phyloP scores from a whole-genome alignment of 2,329 filamentous ascomycete species.

The Aspergillus puulaauensis region DNA sequence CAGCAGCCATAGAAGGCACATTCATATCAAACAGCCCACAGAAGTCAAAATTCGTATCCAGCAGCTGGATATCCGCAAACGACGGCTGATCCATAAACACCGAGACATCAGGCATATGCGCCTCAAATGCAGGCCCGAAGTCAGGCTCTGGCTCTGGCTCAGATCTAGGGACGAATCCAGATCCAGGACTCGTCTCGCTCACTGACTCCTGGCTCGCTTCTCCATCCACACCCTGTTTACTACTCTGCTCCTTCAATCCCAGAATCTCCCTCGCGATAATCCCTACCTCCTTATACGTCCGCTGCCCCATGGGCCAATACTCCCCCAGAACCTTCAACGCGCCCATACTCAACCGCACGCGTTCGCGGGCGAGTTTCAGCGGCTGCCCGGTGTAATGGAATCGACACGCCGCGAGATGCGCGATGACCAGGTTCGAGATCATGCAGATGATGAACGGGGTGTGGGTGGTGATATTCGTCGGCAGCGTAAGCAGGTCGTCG shows the following conservation, averaged over 20 bases:
- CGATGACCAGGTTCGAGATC: constrained; percentile 44
- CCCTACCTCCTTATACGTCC: constrained; percentile 40
- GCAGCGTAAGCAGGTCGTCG: constrained; percentile 38
- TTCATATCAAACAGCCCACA: constrained; percentile 8
- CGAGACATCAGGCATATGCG: neutral
- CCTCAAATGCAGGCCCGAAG: neutral
- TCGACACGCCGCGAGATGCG: constrained; percentile 58
- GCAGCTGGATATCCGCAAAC: neutral
- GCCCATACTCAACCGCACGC: constrained; percentile 42
- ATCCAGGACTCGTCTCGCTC: too few relatives aligned
- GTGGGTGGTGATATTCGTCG: constrained; percentile 33
- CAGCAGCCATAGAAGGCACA: neutral
- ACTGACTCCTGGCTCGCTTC: neutral
- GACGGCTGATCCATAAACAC: neutral
- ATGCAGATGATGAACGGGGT: constrained; percentile 45
- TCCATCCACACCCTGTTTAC: neutral
- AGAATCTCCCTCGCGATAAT: constrained; percentile 37
- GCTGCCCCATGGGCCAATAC: constrained; percentile 35
- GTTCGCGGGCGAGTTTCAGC: constrained; percentile 36
- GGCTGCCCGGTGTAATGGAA: constrained; percentile 32
- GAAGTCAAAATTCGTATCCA: constrained; percentile 5
- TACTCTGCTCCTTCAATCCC: neutral
- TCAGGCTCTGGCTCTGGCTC: too few relatives aligned
- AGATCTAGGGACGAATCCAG: neutral
- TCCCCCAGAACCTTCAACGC: constrained; percentile 36